phyloP scores from a whole-genome alignment of 352 stramenopile species.

The Phytophthora tentaculata region DNA sequence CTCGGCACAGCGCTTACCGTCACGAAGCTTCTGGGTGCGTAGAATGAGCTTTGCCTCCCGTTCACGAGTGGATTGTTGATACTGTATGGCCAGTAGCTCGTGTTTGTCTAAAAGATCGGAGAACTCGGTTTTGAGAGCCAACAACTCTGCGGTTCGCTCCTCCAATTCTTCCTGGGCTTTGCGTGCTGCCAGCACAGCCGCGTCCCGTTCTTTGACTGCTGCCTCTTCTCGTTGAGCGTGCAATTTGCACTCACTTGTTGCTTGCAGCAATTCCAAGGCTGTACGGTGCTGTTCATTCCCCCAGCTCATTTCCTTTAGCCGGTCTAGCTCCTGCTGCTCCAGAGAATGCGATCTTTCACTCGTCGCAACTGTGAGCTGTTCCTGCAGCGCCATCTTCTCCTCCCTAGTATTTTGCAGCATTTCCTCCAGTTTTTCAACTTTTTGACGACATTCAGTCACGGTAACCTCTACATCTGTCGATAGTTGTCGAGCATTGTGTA shows the following conservation, averaged over 20 bases:
- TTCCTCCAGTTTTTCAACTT: slow-evolving; percentile 47
- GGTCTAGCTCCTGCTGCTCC: slow-evolving; percentile 47
- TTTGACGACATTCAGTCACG: slow-evolving; percentile 30
- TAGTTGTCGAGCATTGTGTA: slow-evolving; percentile 41
- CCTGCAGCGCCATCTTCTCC: slow-evolving; percentile 53
- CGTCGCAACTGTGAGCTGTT: slow-evolving; percentile 39
- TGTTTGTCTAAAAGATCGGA: slow-evolving; percentile 66
- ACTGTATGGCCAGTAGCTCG: slow-evolving; percentile 42
- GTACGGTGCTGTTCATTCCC: slow-evolving; percentile 42
- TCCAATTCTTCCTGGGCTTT: slow-evolving; percentile 50
- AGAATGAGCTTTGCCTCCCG: slow-evolving; percentile 43
- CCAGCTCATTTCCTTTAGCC: slow-evolving; percentile 41
- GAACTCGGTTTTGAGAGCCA: slow-evolving; percentile 70
- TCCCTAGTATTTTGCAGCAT: slow-evolving; percentile 33
- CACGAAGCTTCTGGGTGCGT: slow-evolving; percentile 45
- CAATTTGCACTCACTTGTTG: slow-evolving; percentile 46
- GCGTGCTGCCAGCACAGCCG: slow-evolving; percentile 35
- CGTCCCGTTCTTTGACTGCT: slow-evolving; percentile 51
- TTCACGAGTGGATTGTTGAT: slow-evolving; percentile 49
- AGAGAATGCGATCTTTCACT: slow-evolving; percentile 42
- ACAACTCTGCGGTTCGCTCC: slow-evolving; percentile 49
- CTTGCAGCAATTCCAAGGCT: slow-evolving; percentile 50
- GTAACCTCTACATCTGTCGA: slow-evolving; percentile 32
- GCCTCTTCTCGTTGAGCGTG: slow-evolving; percentile 57
- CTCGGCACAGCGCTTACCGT: slow-evolving; percentile 53